Conservation (phyloP, 2,329 filamentous ascomycete genomes). For the Escovopsis sp. region DNA sequence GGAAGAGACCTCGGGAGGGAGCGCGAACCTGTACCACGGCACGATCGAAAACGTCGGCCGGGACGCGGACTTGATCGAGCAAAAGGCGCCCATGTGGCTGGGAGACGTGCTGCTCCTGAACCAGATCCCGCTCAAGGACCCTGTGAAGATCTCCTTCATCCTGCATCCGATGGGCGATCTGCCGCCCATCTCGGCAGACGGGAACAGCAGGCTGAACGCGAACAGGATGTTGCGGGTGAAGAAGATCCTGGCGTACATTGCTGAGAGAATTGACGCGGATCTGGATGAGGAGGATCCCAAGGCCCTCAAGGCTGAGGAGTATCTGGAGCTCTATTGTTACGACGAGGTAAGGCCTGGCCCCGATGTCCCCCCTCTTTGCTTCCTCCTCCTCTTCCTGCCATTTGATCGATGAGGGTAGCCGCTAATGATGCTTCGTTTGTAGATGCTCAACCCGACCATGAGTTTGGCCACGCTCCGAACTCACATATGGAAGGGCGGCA, state of each 20-base stretch:
- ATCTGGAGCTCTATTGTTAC: slow-evolving; percentile 89
- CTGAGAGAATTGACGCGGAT: slow-evolving; percentile 74
- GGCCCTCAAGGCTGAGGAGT: slow-evolving; percentile 69
- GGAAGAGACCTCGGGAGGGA: slow-evolving; percentile 51
- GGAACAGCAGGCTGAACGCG: slow-evolving; percentile 83
- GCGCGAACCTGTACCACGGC: slow-evolving; percentile 79
- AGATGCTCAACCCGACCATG: slow-evolving; percentile 66
- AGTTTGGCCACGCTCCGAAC: slow-evolving; percentile 85
- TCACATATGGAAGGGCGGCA: slow-evolving; percentile 90
- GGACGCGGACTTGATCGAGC: slow-evolving; percentile 73
- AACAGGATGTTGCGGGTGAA: slow-evolving; percentile 93
- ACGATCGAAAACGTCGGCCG: slow-evolving; percentile 64
- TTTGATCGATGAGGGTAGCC: background rate
- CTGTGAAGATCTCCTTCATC: slow-evolving; percentile 89
- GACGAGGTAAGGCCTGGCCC: slow-evolving; percentile 52
- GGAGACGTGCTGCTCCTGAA: slow-evolving; percentile 80
- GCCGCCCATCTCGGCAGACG: slow-evolving; percentile 61
- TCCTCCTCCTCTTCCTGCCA: too few relatives aligned
- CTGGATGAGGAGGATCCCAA: slow-evolving; percentile 43
- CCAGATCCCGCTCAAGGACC: slow-evolving; percentile 70
- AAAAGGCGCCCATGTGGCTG: slow-evolving; percentile 79
- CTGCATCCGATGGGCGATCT: slow-evolving; percentile 65
- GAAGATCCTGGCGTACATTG: slow-evolving; percentile 86
- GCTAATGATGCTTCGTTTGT: slow-evolving; percentile 5
- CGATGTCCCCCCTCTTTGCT: background rate